Conservation (phyloP, 2,329 filamentous ascomycete genomes). For the Aspergillus persii region DNA sequence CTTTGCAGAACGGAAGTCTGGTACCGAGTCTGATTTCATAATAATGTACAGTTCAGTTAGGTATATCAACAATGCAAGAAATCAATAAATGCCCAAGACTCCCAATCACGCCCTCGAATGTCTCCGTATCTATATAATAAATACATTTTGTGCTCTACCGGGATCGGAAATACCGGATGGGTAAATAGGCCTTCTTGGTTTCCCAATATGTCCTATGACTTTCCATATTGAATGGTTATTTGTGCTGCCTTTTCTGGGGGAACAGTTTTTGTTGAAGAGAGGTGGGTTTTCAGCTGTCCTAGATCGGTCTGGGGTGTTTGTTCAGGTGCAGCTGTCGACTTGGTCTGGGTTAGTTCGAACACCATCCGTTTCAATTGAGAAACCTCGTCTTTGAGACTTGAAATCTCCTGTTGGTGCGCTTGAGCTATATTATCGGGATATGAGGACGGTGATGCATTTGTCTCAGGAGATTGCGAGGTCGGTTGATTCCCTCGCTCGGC, state of each 20-base stretch:
- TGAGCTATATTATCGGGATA: background rate
- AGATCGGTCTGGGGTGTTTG: slow-evolving; percentile 4
- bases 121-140: background rate
- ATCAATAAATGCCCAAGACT: background rate
- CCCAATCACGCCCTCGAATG: background rate
- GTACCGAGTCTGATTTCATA: slow-evolving; percentile 6
- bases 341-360: slow-evolving; percentile 23
- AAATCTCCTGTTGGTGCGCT: slow-evolving; percentile 25
- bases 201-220: background rate
- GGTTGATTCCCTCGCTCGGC: background rate
- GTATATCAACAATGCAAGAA: slow-evolving; percentile 8
- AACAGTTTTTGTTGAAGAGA: slow-evolving; percentile 2
- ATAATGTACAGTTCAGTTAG: slow-evolving; percentile 14
- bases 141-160: background rate
- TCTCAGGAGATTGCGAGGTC: background rate
- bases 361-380: slow-evolving; percentile 30
- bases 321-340: slow-evolving; percentile 9
- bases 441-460: background rate
- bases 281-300: slow-evolving; percentile 8
- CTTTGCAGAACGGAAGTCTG: background rate
- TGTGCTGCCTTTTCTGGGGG: background rate
- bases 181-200: too few species aligned
- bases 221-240: background rate
- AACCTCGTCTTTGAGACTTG: slow-evolving; percentile 28
- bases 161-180: too few species aligned